Evolutionary conservation across 495 filamentous ascomycete genomes (phyloP), one percentile per base, ranked within the genome.

Genomic region (Coniosporium apollinis): DNA sequence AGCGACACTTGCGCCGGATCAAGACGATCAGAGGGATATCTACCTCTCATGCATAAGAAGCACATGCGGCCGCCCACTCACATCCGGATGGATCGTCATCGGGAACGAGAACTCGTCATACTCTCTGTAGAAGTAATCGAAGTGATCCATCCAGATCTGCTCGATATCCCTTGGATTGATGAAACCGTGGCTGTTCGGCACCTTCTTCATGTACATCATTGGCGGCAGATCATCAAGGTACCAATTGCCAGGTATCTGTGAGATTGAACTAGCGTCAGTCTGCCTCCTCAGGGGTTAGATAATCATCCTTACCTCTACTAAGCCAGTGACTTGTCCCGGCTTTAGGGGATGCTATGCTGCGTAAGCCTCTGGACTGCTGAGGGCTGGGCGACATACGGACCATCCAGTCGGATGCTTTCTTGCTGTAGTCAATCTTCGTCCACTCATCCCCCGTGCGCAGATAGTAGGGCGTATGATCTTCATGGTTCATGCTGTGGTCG

Each of bases 71-170:
- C 64, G 57, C 2, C 72, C 70, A n/a, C 50, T 57, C 1, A 70
- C 67, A 42, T 76, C 67, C 5, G 71, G 71, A 51, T 76, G 70
- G 25, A 72, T 64, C 1, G 68, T 66, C 33, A 74, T 65, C 2
- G 70, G 70, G 49, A 74, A 74, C 8, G 74, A 55, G 39, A 75
- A 77, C 31, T 66, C 62, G 36, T 73, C 68, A 37, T 70, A 65
- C 49, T 75, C 70, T 21, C 65, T 57, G 39, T 72, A 75, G 37
- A 66, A 67, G 50, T 66, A 75, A 34, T 71, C 58, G 43, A 74
- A 76, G 30, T 72, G 65, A 28, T 65, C 59, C 35, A 63, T 56
- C 71, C 72, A 77, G 19, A 73, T 58, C 35, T 63, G 54, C 45
- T 72, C 64, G 21, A 75, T 61, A 35, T 61, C 62, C 29, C 56